Conservation (phyloP, 2,329 filamentous ascomycete genomes). For the Clonostachys sp. region DNA sequence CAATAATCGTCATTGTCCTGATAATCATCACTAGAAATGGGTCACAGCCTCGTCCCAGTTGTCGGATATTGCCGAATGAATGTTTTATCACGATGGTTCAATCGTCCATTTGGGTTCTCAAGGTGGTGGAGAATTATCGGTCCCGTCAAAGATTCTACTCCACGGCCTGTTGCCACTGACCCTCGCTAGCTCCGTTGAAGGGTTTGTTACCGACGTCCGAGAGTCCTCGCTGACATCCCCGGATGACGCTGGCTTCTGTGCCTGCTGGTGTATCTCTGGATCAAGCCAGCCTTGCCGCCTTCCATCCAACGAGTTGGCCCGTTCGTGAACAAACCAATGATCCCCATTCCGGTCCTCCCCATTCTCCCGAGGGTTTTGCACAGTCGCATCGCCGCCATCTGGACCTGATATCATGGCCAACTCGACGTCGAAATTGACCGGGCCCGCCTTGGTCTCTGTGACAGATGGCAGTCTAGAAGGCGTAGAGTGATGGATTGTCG, state of each 20-base stretch:
- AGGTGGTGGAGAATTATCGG: neutral
- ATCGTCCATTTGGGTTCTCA: too few species aligned
- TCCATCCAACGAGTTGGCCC: constrained; percentile 1
- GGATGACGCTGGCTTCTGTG: neutral
- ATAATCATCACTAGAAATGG: too few species aligned
- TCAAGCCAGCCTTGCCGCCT: constrained; percentile 3
- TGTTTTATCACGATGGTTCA: too few species aligned
- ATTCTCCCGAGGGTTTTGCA: neutral
- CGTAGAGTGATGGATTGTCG: neutral
- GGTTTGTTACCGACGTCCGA: neutral
- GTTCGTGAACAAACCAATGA: neutral
- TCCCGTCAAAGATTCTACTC: neutral
- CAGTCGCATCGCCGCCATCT: neutral
- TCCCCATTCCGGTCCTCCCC: neutral
- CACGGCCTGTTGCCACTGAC: constrained; percentile 1
- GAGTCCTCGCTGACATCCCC: neutral
- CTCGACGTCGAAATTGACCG: neutral
- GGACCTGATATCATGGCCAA: neutral
- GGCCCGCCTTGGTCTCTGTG: neutral
- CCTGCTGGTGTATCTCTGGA: neutral
- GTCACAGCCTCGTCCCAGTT: too few species aligned
- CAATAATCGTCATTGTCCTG: too few species aligned
- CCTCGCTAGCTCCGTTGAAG: neutral
- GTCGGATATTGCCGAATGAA: too few species aligned
- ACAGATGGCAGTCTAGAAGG: too few species aligned